Percentiles rank a stretch among this genome's conserved stretches.
phyloP scores from a whole-genome alignment of 257 asterid species.

The Solanum etuberosum region DNA sequence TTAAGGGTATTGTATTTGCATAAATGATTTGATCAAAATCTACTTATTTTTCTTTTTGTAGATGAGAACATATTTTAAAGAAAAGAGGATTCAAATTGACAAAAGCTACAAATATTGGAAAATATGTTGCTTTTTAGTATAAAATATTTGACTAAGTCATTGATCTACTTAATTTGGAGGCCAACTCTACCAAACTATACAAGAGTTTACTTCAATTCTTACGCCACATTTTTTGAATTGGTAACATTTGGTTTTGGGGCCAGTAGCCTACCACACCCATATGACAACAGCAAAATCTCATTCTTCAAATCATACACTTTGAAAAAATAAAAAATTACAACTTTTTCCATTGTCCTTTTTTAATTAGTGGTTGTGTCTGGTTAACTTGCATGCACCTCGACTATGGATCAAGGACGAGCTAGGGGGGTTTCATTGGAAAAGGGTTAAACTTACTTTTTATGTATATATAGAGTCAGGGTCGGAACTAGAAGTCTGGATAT shows the following conservation, averaged over 20 bases:
- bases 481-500: too few relatives aligned
- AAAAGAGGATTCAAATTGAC: background rate
- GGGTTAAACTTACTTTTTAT: background rate
- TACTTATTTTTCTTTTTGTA: background rate
- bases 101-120: background rate
- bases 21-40: background rate
- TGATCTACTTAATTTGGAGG: conserved; percentile 46
- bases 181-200: conserved; percentile 70
- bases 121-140: background rate
- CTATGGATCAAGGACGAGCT: background rate
- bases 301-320: background rate
- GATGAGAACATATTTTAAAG: background rate
- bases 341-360: background rate
- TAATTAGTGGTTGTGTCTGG: background rate
- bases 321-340: background rate
- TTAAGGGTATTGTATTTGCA: background rate
- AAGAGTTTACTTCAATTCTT: background rate
- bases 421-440: background rate
- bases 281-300: conserved; percentile 10
- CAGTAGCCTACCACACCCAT: conserved; percentile 76
- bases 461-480: too few relatives aligned
- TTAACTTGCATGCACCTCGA: background rate
- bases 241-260: conserved; percentile 34
- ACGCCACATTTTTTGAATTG: conserved; percentile 4
- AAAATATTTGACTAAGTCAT: background rate